phyloP scores from a whole-genome alignment of 140 eudicot species.

The Senecio squalidus region DNA sequence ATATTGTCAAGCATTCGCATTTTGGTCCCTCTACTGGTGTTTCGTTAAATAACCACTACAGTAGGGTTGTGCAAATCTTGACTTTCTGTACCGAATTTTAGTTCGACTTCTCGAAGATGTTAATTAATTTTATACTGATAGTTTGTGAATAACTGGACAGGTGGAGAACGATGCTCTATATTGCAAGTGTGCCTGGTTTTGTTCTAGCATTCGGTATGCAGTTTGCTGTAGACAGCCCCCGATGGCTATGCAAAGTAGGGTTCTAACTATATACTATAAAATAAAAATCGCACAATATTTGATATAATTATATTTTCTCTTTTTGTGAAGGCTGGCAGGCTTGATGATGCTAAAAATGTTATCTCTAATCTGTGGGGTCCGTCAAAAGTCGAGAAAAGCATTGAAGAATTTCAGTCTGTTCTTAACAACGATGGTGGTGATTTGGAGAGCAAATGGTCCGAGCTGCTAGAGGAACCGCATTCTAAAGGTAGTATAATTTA shows the following conservation, averaged over 20 bases:
- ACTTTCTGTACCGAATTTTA: no score
- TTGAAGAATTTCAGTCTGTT: constrained; percentile 74
- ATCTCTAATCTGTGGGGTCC: constrained; percentile 68
- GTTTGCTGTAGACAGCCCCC: constrained; percentile 90
- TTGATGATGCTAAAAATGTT: constrained; percentile 58
- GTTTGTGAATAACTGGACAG: constrained; percentile 28
- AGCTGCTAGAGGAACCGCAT: constrained; percentile 74
- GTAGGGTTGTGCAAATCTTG: no score
- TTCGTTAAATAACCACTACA: no score
- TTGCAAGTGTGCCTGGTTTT: constrained; percentile 79
- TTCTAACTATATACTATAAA: not conserved
- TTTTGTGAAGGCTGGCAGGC: constrained; percentile 58
- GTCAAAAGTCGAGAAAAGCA: constrained; percentile 54
- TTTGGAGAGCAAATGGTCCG: constrained; percentile 76
- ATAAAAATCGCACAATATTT: not conserved
- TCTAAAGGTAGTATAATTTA: constrained; percentile 65
- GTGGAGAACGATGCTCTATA: constrained; percentile 83
- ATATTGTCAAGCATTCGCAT: no score
- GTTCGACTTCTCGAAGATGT: no score
- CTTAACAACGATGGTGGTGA: constrained; percentile 64
- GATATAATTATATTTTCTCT: constrained; percentile 5
- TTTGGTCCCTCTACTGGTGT: no score
- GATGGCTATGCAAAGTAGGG: constrained; percentile 89
- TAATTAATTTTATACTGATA: no score
- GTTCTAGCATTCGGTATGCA: constrained; percentile 72